These are phyloP conservation scores for Triticum timopheevii DNA, from an alignment of 176 grass and related monocot genomes.

Conservation along the genomic window DNA sequence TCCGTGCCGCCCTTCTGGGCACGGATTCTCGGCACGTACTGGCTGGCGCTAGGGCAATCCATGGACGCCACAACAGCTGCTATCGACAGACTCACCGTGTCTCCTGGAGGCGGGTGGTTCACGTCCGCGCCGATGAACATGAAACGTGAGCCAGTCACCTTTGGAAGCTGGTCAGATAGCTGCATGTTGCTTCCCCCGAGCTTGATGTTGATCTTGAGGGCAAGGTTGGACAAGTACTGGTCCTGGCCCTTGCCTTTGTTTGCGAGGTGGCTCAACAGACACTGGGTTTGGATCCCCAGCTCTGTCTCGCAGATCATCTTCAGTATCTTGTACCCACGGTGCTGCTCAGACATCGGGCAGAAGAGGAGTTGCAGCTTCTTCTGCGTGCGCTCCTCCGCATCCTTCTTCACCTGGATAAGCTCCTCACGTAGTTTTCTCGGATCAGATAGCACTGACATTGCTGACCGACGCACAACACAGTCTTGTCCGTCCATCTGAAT, in stretches of 20 bases:
- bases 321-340: slow-evolving; percentile 53
- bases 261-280: slow-evolving; percentile 30
- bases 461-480: background rate
- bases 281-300: slow-evolving; percentile 61
- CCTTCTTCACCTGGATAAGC: slow-evolving; percentile 35
- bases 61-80: slow-evolving; percentile 57
- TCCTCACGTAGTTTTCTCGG: background rate
- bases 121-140: slow-evolving; percentile 71
- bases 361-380: slow-evolving; percentile 45
- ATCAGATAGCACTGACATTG: slow-evolving; percentile 32
- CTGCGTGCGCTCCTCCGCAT: background rate
- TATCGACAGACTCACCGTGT: slow-evolving; percentile 51
- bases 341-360: slow-evolving; percentile 51
- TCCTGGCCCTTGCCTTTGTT: slow-evolving; percentile 35
- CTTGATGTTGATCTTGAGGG: slow-evolving; percentile 65
- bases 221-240: slow-evolving; percentile 56
- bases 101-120: slow-evolving; percentile 50
- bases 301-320: slow-evolving; percentile 59
- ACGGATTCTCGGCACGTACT: slow-evolving; percentile 48
- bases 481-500: slow-evolving; percentile 1
- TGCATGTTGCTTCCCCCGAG: slow-evolving; percentile 57
- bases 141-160: slow-evolving; percentile 26
- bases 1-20: slow-evolving; percentile 38
- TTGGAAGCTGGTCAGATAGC: slow-evolving; percentile 43
- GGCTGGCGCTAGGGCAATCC: slow-evolving; percentile 25